phyloP scores from a whole-genome alignment of 768 basidiomycete species.

The Pilatotrama ljubarskyi region DNA sequence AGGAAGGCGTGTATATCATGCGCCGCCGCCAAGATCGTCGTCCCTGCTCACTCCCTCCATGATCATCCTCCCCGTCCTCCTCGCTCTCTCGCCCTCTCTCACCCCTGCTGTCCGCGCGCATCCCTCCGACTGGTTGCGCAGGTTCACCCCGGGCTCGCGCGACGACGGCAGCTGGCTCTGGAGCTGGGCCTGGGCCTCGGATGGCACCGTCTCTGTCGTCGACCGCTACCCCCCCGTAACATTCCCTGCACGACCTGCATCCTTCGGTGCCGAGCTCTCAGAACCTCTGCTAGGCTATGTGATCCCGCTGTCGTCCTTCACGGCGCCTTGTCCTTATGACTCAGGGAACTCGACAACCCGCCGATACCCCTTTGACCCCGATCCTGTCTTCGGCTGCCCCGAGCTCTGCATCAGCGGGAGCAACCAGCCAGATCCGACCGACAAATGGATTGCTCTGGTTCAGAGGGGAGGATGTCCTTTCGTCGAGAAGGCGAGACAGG shows the following conservation, averaged over 20 bases:
- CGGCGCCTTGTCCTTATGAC: slow-evolving; percentile 41
- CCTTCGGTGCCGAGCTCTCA: slow-evolving; percentile 72
- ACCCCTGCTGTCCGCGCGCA: slow-evolving; percentile 16
- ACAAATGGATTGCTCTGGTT: slow-evolving; percentile 88
- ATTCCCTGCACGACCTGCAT: slow-evolving; percentile 70
- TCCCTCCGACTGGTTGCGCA: slow-evolving; percentile 32
- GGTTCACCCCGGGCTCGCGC: slow-evolving; percentile 25
- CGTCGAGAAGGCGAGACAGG: slow-evolving; percentile 70
- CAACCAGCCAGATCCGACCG: slow-evolving; percentile 56
- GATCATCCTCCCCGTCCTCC: slow-evolving; percentile 19
- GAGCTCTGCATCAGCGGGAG: slow-evolving; percentile 59
- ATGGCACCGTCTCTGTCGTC: slow-evolving; percentile 64
- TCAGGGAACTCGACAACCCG: slow-evolving; percentile 28
- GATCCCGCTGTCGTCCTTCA: slow-evolving; percentile 39
- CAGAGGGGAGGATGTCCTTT: slow-evolving; percentile 91
- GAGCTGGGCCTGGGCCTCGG: slow-evolving; percentile 43
- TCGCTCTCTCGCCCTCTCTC: slow-evolving; percentile 16
- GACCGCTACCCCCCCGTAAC: slow-evolving; percentile 71
- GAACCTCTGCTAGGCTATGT: slow-evolving; percentile 45
- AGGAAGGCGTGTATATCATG: slow-evolving; percentile 17
- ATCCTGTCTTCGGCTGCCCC: slow-evolving; percentile 58
- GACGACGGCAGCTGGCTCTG: slow-evolving; percentile 37
- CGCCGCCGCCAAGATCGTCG: slow-evolving; percentile 2
- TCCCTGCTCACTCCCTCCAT: slow-evolving; percentile 17
- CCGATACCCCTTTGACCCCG: slow-evolving; percentile 18